Percentiles rank a stretch among this genome's conserved stretches.
These are phyloP conservation scores for Fraxinus floribunda DNA, from an alignment of 305 asterid species.

Conservation along the genomic window DNA sequence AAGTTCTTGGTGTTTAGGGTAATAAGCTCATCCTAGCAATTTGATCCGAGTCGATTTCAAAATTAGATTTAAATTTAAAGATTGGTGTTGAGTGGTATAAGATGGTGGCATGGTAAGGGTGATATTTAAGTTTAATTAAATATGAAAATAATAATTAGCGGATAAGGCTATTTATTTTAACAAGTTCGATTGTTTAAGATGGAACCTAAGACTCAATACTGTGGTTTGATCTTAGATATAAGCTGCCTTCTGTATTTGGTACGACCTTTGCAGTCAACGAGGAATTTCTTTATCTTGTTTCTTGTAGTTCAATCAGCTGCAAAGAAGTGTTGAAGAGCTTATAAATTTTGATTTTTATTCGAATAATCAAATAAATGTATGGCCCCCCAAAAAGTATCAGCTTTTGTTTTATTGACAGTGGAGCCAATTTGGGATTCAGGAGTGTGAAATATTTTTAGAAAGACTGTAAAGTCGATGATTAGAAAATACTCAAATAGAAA, in stretches of 20 bases:
- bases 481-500: too few species aligned
- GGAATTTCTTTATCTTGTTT: neutral
- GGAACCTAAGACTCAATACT: neutral
- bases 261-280: neutral
- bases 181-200: neutral
- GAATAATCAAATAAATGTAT: neutral
- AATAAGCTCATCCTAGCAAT: neutral
- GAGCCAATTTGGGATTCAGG: neutral
- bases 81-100: neutral
- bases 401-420: neutral
- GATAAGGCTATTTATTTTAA: neutral
- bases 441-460: neutral
- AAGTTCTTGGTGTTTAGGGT: neutral
- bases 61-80: neutral
- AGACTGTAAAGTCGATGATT: neutral
- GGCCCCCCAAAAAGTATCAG: conserved; percentile 3
- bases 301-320: neutral
- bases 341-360: neutral
- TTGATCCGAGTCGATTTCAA: neutral
- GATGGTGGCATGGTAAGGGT: neutral
- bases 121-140: neutral
- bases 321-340: neutral
- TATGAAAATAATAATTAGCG: neutral
- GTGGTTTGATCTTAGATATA: conserved; percentile 8
- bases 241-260: conserved; percentile 5